A percentile compares a stretch with the other conserved stretches of the same genome.
phyloP scores from a whole-genome alignment of 805 yeast species.

The Starmerella gropengiesseri region DNA sequence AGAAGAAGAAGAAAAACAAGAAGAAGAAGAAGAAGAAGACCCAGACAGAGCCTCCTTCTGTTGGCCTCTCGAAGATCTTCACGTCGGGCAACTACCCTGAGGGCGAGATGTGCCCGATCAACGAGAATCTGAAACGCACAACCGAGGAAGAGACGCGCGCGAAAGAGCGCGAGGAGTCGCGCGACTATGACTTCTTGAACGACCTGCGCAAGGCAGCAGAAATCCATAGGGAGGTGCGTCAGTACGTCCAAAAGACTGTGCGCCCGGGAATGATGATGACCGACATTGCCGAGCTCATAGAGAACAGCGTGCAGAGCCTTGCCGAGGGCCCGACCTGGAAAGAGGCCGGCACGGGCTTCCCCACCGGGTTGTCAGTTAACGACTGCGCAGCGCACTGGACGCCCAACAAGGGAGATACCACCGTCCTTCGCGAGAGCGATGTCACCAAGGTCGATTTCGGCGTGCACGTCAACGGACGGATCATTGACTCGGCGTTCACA shows the following conservation, averaged over 20 bases:
- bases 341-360: conserved; percentile 88
- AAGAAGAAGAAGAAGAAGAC: conserved; percentile 46
- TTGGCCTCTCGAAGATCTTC: conserved; percentile 54
- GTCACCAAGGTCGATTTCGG: conserved; percentile 96
- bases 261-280: conserved; percentile 88
- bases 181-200: conserved; percentile 41
- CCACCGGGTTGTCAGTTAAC: conserved; percentile 91
- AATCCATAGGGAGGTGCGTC: conserved; percentile 83
- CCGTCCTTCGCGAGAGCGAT: conserved; percentile 71
- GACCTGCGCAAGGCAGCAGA: conserved; percentile 95
- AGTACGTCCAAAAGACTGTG: conserved; percentile 58
- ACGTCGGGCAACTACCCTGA: conserved; percentile 42
- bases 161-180: conserved; percentile 48
- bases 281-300: conserved; percentile 82
- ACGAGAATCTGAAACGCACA: conserved; percentile 40
- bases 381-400: conserved; percentile 97
- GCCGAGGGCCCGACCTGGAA: conserved; percentile 48
- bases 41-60: conserved; percentile 40
- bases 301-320: conserved; percentile 66
- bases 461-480: conserved; percentile 88
- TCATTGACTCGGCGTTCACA: conserved; percentile 92
- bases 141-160: conserved; percentile 82
- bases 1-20: conserved; percentile 46
- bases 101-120: conserved; percentile 20
- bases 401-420: conserved; percentile 88